A percentile compares a stretch with the other conserved stretches of the same genome.
Conservation (phyloP, 345 rosid species). For the Fremontodendron californicum region DNA sequence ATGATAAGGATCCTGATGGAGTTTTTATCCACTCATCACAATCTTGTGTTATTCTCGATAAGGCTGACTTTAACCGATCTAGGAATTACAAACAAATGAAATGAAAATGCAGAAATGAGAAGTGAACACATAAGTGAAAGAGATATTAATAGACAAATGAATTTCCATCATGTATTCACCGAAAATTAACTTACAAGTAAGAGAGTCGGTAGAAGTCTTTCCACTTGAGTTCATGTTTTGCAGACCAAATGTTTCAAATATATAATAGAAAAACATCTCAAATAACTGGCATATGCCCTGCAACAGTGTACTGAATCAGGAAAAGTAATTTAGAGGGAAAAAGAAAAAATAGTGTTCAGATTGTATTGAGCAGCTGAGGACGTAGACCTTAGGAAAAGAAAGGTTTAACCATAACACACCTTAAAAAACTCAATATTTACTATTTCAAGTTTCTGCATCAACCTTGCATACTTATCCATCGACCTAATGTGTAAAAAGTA, state of each 20-base stretch:
- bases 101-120: neutral
- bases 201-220: constrained; percentile 49
- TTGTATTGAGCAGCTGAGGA: constrained; percentile 3
- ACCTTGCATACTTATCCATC: constrained; percentile 98
- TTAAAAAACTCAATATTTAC: constrained; percentile 90
- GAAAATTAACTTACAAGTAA: constrained; percentile 60
- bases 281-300: constrained; percentile 98
- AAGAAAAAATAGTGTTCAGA: constrained; percentile 8
- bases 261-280: constrained; percentile 70
- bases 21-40: constrained; percentile 93
- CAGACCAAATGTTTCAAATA: constrained; percentile 75
- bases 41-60: constrained; percentile 83
- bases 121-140: neutral
- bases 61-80: constrained; percentile 83
- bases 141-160: neutral
- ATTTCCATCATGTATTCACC: neutral
- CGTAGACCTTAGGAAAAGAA: constrained; percentile 15
- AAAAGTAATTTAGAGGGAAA: constrained; percentile 38
- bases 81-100: constrained; percentile 24
- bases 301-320: constrained; percentile 58
- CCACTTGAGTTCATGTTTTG: constrained; percentile 52
- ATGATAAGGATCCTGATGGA: constrained; percentile 38
- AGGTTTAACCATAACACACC: constrained; percentile 40
- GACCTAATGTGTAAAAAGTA: constrained; percentile 52
- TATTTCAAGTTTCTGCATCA: constrained; percentile 95